These are phyloP conservation scores for Entomophthora muscae DNA, from an alignment of 371 early-diverging fungal genomes.

Conservation along the genomic window DNA sequence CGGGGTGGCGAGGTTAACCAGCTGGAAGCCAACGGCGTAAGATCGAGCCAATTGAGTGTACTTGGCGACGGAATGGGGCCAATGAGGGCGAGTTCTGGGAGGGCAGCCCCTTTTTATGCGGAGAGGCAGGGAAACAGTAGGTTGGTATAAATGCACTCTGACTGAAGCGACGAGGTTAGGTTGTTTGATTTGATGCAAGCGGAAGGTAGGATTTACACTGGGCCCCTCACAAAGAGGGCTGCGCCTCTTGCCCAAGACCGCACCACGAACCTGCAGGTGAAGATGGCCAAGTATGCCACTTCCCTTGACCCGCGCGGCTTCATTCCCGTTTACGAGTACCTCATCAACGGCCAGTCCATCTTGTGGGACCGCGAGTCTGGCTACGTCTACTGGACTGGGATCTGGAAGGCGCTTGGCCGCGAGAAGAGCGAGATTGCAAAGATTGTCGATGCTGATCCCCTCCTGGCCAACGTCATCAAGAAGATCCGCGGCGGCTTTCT, in stretches of 20 bases:
- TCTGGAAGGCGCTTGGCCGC: conserved; percentile 50
- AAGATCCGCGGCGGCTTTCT: conserved; percentile 51
- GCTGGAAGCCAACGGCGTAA: too few relatives aligned
- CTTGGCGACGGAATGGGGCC: too few relatives aligned
- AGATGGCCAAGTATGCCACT: conserved; percentile 36
- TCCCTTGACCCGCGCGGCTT: conserved; percentile 43
- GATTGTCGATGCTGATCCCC: conserved; percentile 41
- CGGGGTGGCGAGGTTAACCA: too few relatives aligned
- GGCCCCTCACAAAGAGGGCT: not conserved
- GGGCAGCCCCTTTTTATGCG: too few relatives aligned
- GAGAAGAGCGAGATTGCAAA: conserved; percentile 48
- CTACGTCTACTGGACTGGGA: conserved; percentile 53
- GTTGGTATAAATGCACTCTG: not conserved
- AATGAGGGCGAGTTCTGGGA: too few relatives aligned
- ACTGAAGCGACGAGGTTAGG: not conserved
- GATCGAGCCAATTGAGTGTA: too few relatives aligned
- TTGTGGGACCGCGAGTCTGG: conserved; percentile 58
- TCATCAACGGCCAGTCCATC: conserved; percentile 32
- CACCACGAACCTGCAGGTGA: conserved; percentile 19
- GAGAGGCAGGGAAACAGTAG: too few relatives aligned
- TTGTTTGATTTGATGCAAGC: not conserved
- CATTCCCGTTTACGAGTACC: conserved; percentile 52
- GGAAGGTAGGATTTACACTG: not conserved
- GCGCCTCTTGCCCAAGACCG: not conserved
- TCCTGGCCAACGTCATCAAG: conserved; percentile 26